A percentile compares a stretch with the other conserved stretches of the same genome.
phyloP scores from a whole-genome alignment of 2,329 filamentous ascomycete genomes.

The Aspergillus pseudoglaucus region DNA sequence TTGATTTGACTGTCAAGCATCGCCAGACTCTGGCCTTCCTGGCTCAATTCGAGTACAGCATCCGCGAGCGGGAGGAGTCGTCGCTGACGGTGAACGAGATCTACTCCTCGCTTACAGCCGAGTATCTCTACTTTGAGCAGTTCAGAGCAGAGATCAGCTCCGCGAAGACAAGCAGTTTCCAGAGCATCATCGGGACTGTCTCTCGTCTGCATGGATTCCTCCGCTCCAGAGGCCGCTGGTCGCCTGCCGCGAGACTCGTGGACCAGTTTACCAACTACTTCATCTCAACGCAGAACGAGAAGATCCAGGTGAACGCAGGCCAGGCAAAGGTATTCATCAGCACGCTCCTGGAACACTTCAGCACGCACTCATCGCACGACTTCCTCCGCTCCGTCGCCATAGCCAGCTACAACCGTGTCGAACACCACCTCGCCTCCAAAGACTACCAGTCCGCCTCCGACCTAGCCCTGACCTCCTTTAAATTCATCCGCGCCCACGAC shows the following conservation, averaged over 20 bases:
- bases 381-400: conserved; percentile 35
- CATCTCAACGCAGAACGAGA: conserved; percentile 24
- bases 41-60: conserved; percentile 40
- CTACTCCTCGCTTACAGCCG: conserved; percentile 39
- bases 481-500: conserved; percentile 28
- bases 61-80: conserved; percentile 17
- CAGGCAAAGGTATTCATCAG: conserved; percentile 27
- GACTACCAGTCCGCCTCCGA: conserved; percentile 27
- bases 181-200: conserved; percentile 28
- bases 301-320: conserved; percentile 16
- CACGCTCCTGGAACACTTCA: conserved; percentile 29
- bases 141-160: conserved; percentile 32
- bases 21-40: conserved; percentile 39
- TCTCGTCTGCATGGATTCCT: conserved; percentile 32
- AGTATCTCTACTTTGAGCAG: conserved; percentile 36
- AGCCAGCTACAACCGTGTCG: conserved; percentile 21
- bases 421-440: conserved; percentile 21
- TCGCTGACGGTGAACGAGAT: conserved; percentile 35
- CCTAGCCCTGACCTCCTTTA: conserved; percentile 27
- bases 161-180: conserved; percentile 30
- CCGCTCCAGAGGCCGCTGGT: conserved; percentile 16
- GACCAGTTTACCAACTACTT: conserved; percentile 29
- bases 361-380: conserved; percentile 26
- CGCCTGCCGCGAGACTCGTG: conserved; percentile 21
- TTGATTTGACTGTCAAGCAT: conserved; percentile 29